These are phyloP conservation scores for Daldinia sp. DNA, from an alignment of 2,329 filamentous ascomycete species.

Conservation along the genomic window DNA sequence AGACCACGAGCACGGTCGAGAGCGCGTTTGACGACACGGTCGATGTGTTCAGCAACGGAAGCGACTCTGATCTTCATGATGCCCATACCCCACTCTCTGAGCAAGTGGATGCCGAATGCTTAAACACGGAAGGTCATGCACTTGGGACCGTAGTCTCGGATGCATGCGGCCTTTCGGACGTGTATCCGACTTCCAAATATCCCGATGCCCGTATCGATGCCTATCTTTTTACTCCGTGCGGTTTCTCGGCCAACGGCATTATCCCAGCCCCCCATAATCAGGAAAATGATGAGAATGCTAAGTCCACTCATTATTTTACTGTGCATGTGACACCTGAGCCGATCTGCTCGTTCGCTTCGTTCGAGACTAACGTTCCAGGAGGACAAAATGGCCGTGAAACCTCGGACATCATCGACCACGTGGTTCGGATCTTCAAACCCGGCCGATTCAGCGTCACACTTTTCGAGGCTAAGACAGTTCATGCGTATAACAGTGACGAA, in stretches of 20 bases:
- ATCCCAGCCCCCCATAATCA: constrained; percentile 78
- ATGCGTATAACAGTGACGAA: constrained; percentile 58
- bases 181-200: constrained; percentile 89
- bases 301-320: constrained; percentile 90
- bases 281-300: constrained; percentile 58
- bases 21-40: constrained; percentile 68
- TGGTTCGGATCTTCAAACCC: constrained; percentile 95
- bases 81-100: constrained; percentile 69
- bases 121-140: constrained; percentile 93
- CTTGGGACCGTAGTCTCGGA: constrained; percentile 94
- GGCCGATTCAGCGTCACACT: constrained; percentile 98
- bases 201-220: constrained; percentile 94
- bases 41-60: constrained; percentile 84
- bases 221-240: constrained; percentile 95
- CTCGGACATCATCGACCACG: constrained; percentile 90
- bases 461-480: constrained; percentile 84
- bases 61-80: constrained; percentile 64
- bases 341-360: constrained; percentile 96
- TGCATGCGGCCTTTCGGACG: constrained; percentile 85
- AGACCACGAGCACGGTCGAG: constrained; percentile 56
- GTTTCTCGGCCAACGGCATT: constrained; percentile 97
- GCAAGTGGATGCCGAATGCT: constrained; percentile 73
- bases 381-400: constrained; percentile 89
- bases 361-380: constrained; percentile 97
- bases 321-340: constrained; percentile 98